Percentiles rank a stretch among this genome's conserved stretches.
phyloP scores from a whole-genome alignment of 495 filamentous ascomycete genomes.

The Tuber indicum region DNA sequence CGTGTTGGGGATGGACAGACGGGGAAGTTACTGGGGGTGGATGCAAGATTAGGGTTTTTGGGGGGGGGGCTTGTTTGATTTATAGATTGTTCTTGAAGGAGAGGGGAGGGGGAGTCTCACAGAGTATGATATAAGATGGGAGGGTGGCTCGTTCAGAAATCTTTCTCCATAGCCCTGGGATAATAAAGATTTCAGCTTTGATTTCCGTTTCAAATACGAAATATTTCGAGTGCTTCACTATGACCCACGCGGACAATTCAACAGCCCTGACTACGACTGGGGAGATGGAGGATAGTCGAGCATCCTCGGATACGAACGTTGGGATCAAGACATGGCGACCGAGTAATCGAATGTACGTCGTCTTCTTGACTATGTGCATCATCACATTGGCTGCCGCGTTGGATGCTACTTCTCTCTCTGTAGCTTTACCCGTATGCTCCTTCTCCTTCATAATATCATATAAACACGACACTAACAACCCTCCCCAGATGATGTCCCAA shows the following conservation, averaged over 20 bases:
- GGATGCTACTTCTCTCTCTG: constrained; percentile 67
- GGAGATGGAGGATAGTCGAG: background rate
- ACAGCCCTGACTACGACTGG: background rate
- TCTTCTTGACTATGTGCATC: constrained; percentile 55
- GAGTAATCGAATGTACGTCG: constrained; percentile 42
- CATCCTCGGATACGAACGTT: background rate
- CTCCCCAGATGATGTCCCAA: constrained; percentile 49
- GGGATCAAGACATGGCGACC: constrained; percentile 26
- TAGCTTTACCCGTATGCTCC: constrained; percentile 58
- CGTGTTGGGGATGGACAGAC: background rate
- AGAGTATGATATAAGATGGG: background rate
- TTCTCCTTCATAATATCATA: background rate
- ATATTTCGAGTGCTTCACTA: background rate
- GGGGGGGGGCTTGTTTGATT: background rate
- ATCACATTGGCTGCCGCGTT: constrained; percentile 63
- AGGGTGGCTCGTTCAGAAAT: background rate
- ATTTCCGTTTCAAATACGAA: too few relatives aligned
- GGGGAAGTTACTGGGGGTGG: background rate
- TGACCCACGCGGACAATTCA: background rate
- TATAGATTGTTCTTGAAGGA: background rate
- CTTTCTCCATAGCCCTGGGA: too few relatives aligned
- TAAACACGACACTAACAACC: background rate
- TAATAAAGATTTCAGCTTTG: too few relatives aligned
- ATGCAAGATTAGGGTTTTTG: background rate
- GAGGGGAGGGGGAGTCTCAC: background rate